Percentiles rank a stretch among this genome's conserved stretches.
These are phyloP conservation scores for Penicillium mononematosum DNA, from an alignment of 495 filamentous ascomycete species.

Conservation along the genomic window DNA sequence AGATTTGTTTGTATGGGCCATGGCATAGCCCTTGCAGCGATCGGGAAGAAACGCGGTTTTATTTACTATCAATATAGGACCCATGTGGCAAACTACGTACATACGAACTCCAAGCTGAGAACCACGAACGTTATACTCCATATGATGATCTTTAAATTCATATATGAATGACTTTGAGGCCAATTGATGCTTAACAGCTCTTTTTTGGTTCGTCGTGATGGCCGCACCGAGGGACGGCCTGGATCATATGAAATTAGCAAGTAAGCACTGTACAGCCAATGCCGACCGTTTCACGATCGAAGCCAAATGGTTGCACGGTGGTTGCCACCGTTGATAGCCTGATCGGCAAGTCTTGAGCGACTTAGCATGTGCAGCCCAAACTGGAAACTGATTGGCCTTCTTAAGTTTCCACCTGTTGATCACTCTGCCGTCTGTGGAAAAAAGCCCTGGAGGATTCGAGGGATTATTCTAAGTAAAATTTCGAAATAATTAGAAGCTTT, in stretches of 20 bases:
- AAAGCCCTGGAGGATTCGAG: not conserved
- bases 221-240: conserved; percentile 12
- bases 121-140: not conserved
- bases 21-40: conserved; percentile 11
- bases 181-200: not conserved
- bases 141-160: not conserved
- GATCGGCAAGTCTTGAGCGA: conserved; percentile 26
- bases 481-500: no score
- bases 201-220: conserved; percentile 2
- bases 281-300: conserved; percentile 31
- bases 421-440: conserved; percentile 3
- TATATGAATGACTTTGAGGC: not conserved
- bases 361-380: conserved; percentile 10
- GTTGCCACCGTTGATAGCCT: conserved; percentile 29
- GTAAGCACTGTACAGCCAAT: conserved; percentile 18
- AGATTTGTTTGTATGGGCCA: conserved; percentile 1
- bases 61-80: conserved; percentile 1
- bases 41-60: conserved; percentile 9
- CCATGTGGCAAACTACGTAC: conserved; percentile 16
- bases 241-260: conserved; percentile 28
- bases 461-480: not conserved
- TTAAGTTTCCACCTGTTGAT: conserved; percentile 23
- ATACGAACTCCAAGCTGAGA: not conserved
- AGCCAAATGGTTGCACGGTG: conserved; percentile 18
- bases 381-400: conserved; percentile 22